phyloP scores from a whole-genome alignment of 1,284 basidiomycete genomes.

The Sporisorium reilianum region DNA sequence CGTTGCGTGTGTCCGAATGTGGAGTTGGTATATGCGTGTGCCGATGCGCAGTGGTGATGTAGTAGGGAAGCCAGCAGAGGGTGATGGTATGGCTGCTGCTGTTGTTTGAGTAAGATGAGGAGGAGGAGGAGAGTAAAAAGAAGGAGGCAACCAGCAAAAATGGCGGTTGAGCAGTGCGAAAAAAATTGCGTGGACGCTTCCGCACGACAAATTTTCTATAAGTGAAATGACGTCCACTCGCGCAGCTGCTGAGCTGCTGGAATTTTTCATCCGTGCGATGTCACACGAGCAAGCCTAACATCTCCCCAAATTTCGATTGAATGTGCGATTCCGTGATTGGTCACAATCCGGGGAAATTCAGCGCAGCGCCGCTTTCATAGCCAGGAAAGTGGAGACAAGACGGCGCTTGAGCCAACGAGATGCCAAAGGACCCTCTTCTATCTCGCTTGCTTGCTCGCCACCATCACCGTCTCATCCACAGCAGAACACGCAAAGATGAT shows the following conservation, averaged over 20 bases:
- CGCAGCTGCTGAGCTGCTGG: too few relatives aligned
- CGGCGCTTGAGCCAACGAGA: constrained; percentile 6
- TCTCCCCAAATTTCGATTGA: background rate
- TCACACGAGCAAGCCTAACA: constrained; percentile 1
- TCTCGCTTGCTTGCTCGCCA: background rate
- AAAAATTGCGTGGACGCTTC: constrained; percentile 40
- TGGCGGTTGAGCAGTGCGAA: constrained; percentile 12
- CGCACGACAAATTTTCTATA: constrained; percentile 22
- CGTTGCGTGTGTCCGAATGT: background rate
- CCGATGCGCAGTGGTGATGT: background rate
- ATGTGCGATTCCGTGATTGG: background rate
- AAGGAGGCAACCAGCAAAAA: constrained; percentile 1
- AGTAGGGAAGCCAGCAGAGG: background rate
- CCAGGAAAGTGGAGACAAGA: constrained; percentile 2
- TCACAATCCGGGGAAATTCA: constrained; percentile 15
- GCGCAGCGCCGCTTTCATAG: constrained; percentile 5
- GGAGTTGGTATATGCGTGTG: background rate
- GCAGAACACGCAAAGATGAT: constrained; percentile 34
- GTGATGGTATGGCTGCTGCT: background rate
- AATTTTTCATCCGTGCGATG: background rate
- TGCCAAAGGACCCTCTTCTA: background rate
- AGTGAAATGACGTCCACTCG: constrained; percentile 40
- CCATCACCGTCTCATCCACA: background rate
- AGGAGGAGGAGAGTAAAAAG: constrained; percentile 1
- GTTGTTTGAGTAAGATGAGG: constrained; percentile 1